A percentile compares a stretch with the other conserved stretches of the same genome.
phyloP scores from a whole-genome alignment of 2,329 filamentous ascomycete species.

The Sordariomycetes sp. region DNA sequence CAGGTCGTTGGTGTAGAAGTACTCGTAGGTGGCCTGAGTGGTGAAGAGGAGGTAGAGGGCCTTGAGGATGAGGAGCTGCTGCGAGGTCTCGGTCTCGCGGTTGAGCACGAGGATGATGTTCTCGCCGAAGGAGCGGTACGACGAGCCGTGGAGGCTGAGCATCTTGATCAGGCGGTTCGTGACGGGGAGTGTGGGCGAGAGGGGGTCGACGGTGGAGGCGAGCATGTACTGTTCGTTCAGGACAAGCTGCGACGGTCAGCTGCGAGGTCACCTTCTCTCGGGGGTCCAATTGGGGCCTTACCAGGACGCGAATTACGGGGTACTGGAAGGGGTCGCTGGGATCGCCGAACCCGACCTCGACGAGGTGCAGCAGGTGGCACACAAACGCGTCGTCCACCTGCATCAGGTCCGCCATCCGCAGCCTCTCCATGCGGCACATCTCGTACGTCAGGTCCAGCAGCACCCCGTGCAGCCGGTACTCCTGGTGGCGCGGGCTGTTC shows the following conservation, averaged over 20 bases:
- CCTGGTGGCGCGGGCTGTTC: constrained; percentile 50
- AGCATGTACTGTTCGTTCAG: constrained; percentile 99
- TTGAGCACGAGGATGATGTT: constrained; percentile 95
- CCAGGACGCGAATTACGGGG: constrained; percentile 83
- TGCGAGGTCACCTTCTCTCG: neutral
- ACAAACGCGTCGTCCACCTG: constrained; percentile 76
- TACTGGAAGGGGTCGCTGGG: constrained; percentile 82
- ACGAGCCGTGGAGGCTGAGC: constrained; percentile 67
- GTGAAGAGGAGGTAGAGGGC: constrained; percentile 92
- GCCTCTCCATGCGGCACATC: constrained; percentile 83
- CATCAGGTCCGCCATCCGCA: constrained; percentile 65
- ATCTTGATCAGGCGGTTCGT: constrained; percentile 94
- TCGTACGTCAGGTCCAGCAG: constrained; percentile 88
- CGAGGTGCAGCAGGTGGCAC: constrained; percentile 71
- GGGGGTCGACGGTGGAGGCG: constrained; percentile 37
- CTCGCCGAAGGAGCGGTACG: constrained; percentile 91
- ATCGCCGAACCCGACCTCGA: constrained; percentile 81
- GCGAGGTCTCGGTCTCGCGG: constrained; percentile 84
- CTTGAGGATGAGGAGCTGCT: constrained; percentile 94
- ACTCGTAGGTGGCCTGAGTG: constrained; percentile 83
- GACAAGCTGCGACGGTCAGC: constrained; percentile 54
- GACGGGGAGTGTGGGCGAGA: constrained; percentile 37
- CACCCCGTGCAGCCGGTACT: constrained; percentile 65
- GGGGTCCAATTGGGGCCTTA: constrained; percentile 28
- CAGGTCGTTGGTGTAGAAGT: constrained; percentile 97